Conservation (phyloP, 2,329 filamentous ascomycete species). For the Pestalotiopsis sp. region DNA sequence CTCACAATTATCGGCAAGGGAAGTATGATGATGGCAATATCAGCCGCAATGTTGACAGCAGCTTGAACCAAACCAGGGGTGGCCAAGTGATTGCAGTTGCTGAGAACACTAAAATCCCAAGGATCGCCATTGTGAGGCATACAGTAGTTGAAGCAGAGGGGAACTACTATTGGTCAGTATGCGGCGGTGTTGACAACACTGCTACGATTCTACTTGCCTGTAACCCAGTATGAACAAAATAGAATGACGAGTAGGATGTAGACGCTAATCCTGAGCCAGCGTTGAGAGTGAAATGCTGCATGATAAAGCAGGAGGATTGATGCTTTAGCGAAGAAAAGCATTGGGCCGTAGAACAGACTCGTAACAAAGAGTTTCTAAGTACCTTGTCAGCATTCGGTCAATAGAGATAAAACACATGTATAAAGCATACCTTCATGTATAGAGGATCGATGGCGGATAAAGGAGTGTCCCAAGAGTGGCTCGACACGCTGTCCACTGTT, state of each 20-base stretch:
- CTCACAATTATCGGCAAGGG: neutral
- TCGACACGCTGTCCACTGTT: no score
- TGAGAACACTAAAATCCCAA: neutral
- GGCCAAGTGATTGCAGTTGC: neutral
- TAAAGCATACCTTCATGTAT: no score
- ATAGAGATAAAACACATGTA: no score
- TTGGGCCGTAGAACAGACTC: neutral
- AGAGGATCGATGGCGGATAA: no score
- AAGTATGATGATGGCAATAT: neutral
- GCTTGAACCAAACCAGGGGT: neutral
- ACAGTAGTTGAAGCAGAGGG: neutral
- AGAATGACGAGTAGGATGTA: neutral
- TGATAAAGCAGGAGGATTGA: neutral
- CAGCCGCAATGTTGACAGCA: neutral
- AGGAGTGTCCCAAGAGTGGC: no score
- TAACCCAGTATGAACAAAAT: no score
- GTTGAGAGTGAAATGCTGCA: neutral
- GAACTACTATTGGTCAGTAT: neutral
- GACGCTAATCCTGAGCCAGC: neutral
- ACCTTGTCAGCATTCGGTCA: neutral
- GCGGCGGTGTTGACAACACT: neutral
- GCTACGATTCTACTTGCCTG: no score
- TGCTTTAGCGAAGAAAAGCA: neutral
- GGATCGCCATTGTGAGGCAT: neutral
- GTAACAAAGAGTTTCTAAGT: neutral